Evolutionary conservation across 495 filamentous ascomycete species (phyloP).

Genomic region (Wilcoxina mikolae): DNA sequence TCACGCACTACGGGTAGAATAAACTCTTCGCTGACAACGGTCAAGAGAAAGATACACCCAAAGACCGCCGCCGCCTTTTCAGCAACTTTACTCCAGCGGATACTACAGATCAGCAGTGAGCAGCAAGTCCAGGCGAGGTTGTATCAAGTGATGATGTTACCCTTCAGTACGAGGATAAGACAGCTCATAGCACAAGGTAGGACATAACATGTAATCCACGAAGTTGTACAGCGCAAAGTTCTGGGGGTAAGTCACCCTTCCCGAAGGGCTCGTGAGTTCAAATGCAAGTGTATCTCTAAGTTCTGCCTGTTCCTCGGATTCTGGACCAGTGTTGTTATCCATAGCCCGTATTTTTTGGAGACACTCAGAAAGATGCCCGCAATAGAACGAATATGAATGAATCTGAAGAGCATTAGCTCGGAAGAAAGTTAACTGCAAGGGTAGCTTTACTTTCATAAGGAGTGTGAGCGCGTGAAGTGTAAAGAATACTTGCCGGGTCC

Average conservation of each 20-base stretch:
- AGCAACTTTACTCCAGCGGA: conserved; percentile 67
- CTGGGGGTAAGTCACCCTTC: conserved; percentile 74
- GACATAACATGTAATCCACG: conserved; percentile 75
- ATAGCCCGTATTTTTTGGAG: conserved; percentile 62
- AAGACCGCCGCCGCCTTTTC: conserved; percentile 83
- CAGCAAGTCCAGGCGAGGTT: not conserved
- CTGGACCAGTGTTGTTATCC: conserved; percentile 35
- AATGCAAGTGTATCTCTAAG: conserved; percentile 77
- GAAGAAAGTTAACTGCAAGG: too few species aligned
- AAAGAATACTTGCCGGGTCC: conserved; percentile 91
- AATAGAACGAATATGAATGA: conserved; percentile 96
- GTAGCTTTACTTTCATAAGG: conserved; percentile 57
- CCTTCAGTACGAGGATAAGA: conserved; percentile 71
- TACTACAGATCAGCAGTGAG: conserved; percentile 28
- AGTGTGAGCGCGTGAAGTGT: conserved; percentile 78
- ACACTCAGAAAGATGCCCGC: conserved; percentile 81
- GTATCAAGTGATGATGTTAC: not conserved
- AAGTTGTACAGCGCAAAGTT: conserved; percentile 77
- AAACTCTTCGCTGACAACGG: conserved; percentile 83
- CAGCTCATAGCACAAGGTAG: conserved; percentile 92
- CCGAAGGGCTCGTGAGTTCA: conserved; percentile 78
- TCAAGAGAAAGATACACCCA: conserved; percentile 91
- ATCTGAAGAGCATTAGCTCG: too few species aligned
- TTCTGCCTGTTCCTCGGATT: conserved; percentile 33
- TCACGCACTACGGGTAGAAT: conserved; percentile 64